Evolutionary conservation across 2,329 filamentous ascomycete genomes (phyloP).

Genomic region (Coniella vitis): DNA sequence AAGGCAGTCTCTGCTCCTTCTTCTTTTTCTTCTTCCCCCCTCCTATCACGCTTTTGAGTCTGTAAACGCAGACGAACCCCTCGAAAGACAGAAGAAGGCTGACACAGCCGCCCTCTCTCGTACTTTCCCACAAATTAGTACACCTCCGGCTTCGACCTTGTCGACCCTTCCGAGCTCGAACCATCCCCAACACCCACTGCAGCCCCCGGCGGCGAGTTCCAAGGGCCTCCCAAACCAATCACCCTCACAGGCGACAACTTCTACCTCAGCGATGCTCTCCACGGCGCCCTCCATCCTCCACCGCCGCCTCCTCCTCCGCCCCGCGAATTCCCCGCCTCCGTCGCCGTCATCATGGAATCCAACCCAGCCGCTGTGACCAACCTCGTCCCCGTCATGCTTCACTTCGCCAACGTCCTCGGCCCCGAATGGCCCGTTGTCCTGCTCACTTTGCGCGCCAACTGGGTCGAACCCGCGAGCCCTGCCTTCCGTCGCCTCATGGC

Average conservation of each 20-base stretch:
- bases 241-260: slow-evolving; percentile 11
- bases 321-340: slow-evolving; percentile 9
- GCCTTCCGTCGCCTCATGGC: slow-evolving; percentile 31
- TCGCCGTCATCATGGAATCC: slow-evolving; percentile 24
- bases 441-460: slow-evolving; percentile 30
- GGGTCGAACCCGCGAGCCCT: slow-evolving; percentile 22
- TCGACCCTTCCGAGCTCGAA: slow-evolving; percentile 4
- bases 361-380: slow-evolving; percentile 39
- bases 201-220: not conserved
- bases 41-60: too few species aligned
- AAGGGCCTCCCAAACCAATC: not conserved
- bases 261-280: slow-evolving; percentile 11
- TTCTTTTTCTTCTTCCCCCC: not conserved
- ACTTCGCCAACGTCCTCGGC: slow-evolving; percentile 29
- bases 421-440: slow-evolving; percentile 38
- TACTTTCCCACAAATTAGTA: not conserved
- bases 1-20: not conserved
- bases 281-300: slow-evolving; percentile 9
- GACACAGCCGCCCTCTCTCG: too few species aligned
- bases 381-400: slow-evolving; percentile 26
- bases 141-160: slow-evolving; percentile 11
- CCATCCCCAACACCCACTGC: not conserved
- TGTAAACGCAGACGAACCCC: too few species aligned
- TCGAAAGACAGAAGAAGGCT: too few species aligned
- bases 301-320: slow-evolving; percentile 4